Evolutionary conservation across 768 basidiomycete genomes (phyloP), one percentile per base, ranked within the genome.

Genomic region (Russula emetica): DNA sequence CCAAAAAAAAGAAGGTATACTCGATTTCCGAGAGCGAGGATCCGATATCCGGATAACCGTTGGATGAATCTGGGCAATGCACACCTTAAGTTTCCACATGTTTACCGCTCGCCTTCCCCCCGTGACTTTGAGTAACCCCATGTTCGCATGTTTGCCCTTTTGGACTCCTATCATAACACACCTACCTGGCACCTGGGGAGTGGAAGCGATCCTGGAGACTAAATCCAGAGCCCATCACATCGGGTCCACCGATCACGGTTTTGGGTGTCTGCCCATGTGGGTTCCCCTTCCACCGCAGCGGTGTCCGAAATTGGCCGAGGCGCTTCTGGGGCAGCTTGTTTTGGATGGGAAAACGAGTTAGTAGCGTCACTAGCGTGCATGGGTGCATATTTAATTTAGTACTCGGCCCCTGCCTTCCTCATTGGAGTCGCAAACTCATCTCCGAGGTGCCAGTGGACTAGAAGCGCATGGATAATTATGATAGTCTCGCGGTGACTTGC

Each of bases 321-420:
- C 49, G 64, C 60, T 52, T 56, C 55, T 61, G n/a, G 24, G 13
- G 38, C 18, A 24, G 38, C 36, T 34, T 34, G 18, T 32, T 50
- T 52, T 54, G 40, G 63, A 40, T 1, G n/a, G 22, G 10, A 50
- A 45, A 36, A 47, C 8, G 47, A 47, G 40, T 44, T 52, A 32
- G 30, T 50, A 51, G 56, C 20, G 40, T 44, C 44, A 32, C 22
- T 50, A 51, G 56, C 20, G 42, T 28, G 18, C 32, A 24, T 34
- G 44, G 45, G 44, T 38, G 52, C 51, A 55, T 54, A 55, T 64
- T 64, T 64, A 60, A 64, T 55, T 64, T 64, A 58, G 38, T 47
- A 42, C 49, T 64, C 38, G 28, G 11, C 10, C 22, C 14, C 34
- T 45, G 14, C 36, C 54, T 40, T 40, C 38, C 38, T 16, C 38